These are phyloP conservation scores for Aspergillus fructus DNA, from an alignment of 2,329 filamentous ascomycete genomes.

Conservation along the genomic window DNA sequence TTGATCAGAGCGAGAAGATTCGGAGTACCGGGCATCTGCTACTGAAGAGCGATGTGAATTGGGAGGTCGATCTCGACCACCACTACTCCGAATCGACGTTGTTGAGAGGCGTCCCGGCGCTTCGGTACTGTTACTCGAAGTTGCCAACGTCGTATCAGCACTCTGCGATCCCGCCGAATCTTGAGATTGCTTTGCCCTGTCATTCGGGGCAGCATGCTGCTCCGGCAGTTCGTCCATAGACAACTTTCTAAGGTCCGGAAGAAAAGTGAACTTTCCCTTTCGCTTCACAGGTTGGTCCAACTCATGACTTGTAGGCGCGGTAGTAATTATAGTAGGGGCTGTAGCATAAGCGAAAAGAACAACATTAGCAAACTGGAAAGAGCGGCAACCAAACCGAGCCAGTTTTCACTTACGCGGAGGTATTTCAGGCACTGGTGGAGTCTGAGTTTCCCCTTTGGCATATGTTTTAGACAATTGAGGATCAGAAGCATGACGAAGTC, in stretches of 20 bases:
- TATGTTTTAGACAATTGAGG: constrained; percentile 79
- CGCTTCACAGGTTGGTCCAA: constrained; percentile 46
- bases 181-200: constrained; percentile 22
- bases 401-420: constrained; percentile 36
- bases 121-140: constrained; percentile 58
- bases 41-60: constrained; percentile 62
- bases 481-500: constrained; percentile 90
- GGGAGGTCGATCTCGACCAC: constrained; percentile 61
- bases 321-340: constrained; percentile 79
- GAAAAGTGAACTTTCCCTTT: constrained; percentile 42
- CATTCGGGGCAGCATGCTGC: constrained; percentile 12
- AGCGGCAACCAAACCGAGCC: not conserved
- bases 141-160: constrained; percentile 31
- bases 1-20: constrained; percentile 86
- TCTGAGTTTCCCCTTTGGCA: constrained; percentile 59
- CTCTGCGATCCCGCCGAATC: constrained; percentile 30
- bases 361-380: constrained; percentile 5
- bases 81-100: constrained; percentile 43
- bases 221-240: constrained; percentile 31
- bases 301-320: constrained; percentile 73
- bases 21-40: constrained; percentile 67
- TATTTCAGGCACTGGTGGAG: constrained; percentile 38
- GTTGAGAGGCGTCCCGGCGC: constrained; percentile 56
- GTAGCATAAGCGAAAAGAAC: not conserved
- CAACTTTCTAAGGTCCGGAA: constrained; percentile 33